A percentile compares a stretch with the other conserved stretches of the same genome.
Evolutionary conservation across 192 early-diverging fungal genomes (phyloP).

Genomic region (Coemansia sp.): DNA sequence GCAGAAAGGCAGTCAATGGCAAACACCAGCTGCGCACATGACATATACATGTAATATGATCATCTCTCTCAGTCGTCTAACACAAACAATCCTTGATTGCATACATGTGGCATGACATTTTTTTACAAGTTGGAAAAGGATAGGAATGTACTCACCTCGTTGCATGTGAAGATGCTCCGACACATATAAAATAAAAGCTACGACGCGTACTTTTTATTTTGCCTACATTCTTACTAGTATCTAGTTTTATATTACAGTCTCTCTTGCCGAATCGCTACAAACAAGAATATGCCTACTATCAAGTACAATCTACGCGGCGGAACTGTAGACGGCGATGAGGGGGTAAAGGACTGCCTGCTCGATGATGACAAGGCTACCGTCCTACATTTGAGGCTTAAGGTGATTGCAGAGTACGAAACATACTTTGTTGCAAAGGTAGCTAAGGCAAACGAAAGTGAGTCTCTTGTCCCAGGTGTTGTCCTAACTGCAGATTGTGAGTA

Average conservation of each 20-base stretch:
- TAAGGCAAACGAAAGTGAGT: background rate
- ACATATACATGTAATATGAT: background rate
- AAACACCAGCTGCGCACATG: background rate
- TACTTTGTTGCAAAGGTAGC: background rate
- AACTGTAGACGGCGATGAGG: background rate
- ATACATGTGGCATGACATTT: background rate
- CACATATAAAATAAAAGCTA: background rate
- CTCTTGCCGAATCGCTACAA: background rate
- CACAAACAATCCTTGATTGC: background rate
- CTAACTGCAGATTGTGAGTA: background rate
- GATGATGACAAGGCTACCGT: background rate
- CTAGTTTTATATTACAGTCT: background rate
- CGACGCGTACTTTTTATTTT: background rate
- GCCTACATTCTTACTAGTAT: background rate
- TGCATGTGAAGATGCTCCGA: background rate
- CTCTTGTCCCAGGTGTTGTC: background rate
- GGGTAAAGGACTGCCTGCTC: background rate
- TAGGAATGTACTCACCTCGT: background rate
- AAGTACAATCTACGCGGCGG: background rate
- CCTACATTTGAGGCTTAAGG: background rate
- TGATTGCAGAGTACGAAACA: background rate
- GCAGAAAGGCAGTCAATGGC: background rate
- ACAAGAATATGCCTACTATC: background rate
- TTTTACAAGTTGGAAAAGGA: background rate
- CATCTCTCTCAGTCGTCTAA: background rate